Conservation (phyloP, 2,329 filamentous ascomycete genomes). For the Fusarium tjaetaba region DNA sequence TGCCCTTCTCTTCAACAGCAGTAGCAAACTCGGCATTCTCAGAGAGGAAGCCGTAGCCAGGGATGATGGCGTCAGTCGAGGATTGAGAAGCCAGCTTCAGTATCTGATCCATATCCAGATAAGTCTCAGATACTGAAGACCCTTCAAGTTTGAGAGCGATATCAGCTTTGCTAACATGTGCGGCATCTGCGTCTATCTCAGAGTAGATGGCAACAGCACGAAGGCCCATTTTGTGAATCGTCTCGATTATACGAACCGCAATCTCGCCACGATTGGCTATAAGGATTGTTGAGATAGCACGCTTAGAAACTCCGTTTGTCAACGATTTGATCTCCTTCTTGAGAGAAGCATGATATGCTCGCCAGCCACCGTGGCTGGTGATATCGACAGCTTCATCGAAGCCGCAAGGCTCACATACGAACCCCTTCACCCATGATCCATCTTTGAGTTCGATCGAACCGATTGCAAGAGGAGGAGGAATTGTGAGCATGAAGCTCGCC, state of each 20-base stretch:
- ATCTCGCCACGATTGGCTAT: conserved; percentile 75
- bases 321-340: neutral
- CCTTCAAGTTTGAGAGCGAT: conserved; percentile 72
- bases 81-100: conserved; percentile 61
- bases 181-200: conserved; percentile 66
- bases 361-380: conserved; percentile 47
- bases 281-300: conserved; percentile 52
- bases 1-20: conserved; percentile 60
- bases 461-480: conserved; percentile 49
- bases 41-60: conserved; percentile 74
- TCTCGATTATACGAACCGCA: conserved; percentile 75
- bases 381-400: conserved; percentile 47
- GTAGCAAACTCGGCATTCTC: conserved; percentile 71
- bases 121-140: conserved; percentile 55
- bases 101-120: conserved; percentile 73
- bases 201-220: conserved; percentile 77
- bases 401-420: conserved; percentile 51
- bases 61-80: conserved; percentile 67
- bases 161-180: conserved; percentile 75
- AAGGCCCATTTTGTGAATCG: conserved; percentile 73
- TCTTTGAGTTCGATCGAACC: conserved; percentile 50
- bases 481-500: conserved; percentile 47
- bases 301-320: neutral
- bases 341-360: conserved; percentile 36
- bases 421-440: conserved; percentile 49